Evolutionary conservation across 2,329 filamentous ascomycete genomes (phyloP).

Genomic region (Samsoniella hepiali): DNA sequence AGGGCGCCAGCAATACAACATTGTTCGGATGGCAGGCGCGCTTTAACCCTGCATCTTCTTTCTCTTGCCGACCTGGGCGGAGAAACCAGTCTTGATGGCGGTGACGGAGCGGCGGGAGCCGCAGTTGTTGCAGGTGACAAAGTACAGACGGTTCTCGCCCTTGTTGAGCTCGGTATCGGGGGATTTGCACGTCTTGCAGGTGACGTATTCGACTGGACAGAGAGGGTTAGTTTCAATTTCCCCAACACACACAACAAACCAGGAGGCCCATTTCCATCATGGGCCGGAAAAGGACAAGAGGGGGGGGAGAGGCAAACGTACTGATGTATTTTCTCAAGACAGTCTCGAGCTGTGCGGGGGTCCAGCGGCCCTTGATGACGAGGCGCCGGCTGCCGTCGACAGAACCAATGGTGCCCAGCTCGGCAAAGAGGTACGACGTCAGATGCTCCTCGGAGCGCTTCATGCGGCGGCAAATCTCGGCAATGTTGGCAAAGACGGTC

Average conservation of each 20-base stretch:
- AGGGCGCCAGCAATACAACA: background rate
- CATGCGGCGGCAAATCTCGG: slow-evolving; percentile 99
- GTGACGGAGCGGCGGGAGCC: slow-evolving; percentile 83
- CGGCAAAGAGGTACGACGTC: slow-evolving; percentile 93
- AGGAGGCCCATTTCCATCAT: background rate
- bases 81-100: slow-evolving; percentile 99
- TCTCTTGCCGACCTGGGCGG: slow-evolving; percentile 97
- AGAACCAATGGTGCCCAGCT: slow-evolving; percentile 94
- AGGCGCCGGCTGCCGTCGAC: slow-evolving; percentile 89
- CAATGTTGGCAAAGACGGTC: slow-evolving; percentile 99
- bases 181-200: slow-evolving; percentile 96
- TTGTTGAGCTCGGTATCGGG: slow-evolving; percentile 96
- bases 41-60: slow-evolving; percentile 84
- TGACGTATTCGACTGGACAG: slow-evolving; percentile 81
- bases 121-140: slow-evolving; percentile 90
- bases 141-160: slow-evolving; percentile 98
- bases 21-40: background rate
- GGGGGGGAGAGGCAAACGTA: slow-evolving; percentile 43
- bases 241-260: background rate
- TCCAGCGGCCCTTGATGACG: slow-evolving; percentile 99
- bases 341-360: slow-evolving; percentile 99
- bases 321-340: slow-evolving; percentile 93
- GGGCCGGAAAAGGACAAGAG: background rate
- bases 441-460: slow-evolving; percentile 98
- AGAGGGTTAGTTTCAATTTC: slow-evolving; percentile 29